Conservation (phyloP, 306 rosid species). For the Elaeagnus macrophylla region DNA sequence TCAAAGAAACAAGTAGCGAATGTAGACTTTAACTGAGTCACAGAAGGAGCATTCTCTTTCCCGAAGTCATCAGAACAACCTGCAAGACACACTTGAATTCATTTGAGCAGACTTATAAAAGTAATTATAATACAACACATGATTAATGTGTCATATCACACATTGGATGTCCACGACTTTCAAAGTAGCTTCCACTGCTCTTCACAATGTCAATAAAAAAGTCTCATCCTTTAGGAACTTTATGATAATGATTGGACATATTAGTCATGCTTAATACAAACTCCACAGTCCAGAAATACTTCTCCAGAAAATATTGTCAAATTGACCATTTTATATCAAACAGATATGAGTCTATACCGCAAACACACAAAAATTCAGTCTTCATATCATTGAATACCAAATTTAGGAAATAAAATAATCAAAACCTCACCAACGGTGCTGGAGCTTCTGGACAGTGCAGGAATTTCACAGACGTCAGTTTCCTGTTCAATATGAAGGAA, state of each 20-base stretch:
- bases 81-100: conserved; percentile 27
- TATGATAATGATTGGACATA: not conserved
- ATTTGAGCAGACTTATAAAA: conserved; percentile 8
- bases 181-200: no score
- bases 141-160: no score
- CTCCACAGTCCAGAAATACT: not conserved
- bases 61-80: conserved; percentile 34
- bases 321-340: not conserved
- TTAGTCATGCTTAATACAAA: not conserved
- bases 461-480: conserved; percentile 28
- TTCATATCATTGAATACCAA: not conserved
- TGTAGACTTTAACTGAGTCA: conserved; percentile 18
- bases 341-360: not conserved
- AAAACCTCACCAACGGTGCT: conserved; percentile 31
- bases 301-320: not conserved
- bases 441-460: conserved; percentile 29
- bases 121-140: not conserved
- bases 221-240: no score
- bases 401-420: not conserved
- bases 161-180: no score
- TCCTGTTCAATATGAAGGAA: conserved; percentile 42
- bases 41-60: conserved; percentile 30
- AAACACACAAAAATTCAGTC: not conserved
- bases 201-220: no score
- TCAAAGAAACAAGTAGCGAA: conserved; percentile 35